Evolutionary conservation across 192 early-diverging fungal species (phyloP), one percentile per base, ranked within the genome.

Genomic region (Linnemannia hyalina): DNA sequence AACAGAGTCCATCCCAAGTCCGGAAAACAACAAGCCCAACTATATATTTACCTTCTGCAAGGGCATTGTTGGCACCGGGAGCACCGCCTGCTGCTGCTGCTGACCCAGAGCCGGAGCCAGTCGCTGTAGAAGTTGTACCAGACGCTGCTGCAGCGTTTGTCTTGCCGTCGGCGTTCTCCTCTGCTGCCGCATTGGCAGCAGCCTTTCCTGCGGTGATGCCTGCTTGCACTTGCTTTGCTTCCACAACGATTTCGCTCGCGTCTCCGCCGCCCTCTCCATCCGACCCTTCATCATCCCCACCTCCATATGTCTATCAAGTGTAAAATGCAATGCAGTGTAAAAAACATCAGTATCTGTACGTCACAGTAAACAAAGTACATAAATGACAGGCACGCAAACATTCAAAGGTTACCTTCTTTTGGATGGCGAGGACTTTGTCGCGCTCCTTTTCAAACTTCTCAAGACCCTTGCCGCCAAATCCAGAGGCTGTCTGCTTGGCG

Each of bases 391-490:
- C 18, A 20, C 18, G 18, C 49, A 52, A 22, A 18, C 20, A 52
- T 46, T 35, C 35, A 42, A 71, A 35, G 13, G 18, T 88, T 83
- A 92, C 90, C 89, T 96, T 95, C 90, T 96, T 97, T 84, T 99
- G 97, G 41, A 97, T 94, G 85, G 96, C 95, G 86, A 98, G 96
- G 26, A 97, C 94, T 77, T 95, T 88, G 75, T 96, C 96, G 69
- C 98, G 93, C 74, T 99, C 96, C 80, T 96, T 95, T 70, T 99
- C 98, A 75, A 99, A 90, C 81, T 95, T 94, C 74, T 98, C 97
- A 42, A 99, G 89, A 35, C 99, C 99, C 85, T 99, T 99, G 55
- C 99, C 99, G 40, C 98, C 97, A 89, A 99, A 99, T 0, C 99
- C 99, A 29, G 92, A 93, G 20, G 93, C 90, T 8, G 92, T 88